Evolutionary conservation across 2,329 filamentous ascomycete species (phyloP).

Genomic region (Tolypocladium pustulatum): DNA sequence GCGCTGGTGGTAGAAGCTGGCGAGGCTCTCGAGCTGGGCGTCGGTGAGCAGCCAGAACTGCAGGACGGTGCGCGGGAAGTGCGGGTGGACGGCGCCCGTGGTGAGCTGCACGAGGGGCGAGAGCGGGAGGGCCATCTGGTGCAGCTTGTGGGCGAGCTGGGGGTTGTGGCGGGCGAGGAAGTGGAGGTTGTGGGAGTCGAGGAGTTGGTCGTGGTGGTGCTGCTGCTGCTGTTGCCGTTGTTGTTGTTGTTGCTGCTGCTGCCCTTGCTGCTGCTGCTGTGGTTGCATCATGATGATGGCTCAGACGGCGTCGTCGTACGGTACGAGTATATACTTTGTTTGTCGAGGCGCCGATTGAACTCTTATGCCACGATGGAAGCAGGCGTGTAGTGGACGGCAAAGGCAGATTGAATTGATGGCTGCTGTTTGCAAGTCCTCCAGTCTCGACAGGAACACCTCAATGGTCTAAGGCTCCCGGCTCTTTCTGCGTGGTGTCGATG

Average conservation of each 20-base stretch:
- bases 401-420: neutral
- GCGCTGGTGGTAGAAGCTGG: slow-evolving; percentile 63
- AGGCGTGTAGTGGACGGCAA: neutral
- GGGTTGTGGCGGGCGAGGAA: slow-evolving; percentile 25
- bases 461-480: neutral
- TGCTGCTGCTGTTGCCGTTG: neutral
- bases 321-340: neutral
- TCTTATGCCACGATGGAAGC: neutral
- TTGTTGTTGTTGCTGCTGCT: neutral
- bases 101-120: slow-evolving; percentile 55
- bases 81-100: slow-evolving; percentile 50
- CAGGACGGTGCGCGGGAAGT: slow-evolving; percentile 57
- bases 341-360: neutral
- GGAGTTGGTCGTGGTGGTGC: slow-evolving; percentile 20
- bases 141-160: slow-evolving; percentile 48
- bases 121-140: slow-evolving; percentile 54
- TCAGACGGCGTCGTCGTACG: neutral
- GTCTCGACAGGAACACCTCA: neutral
- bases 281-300: slow-evolving; percentile 1
- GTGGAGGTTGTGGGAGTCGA: slow-evolving; percentile 17
- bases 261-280: slow-evolving; percentile 1
- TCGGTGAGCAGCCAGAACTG: slow-evolving; percentile 67
- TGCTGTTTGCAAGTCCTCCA: neutral
- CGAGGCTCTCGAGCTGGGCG: slow-evolving; percentile 57
- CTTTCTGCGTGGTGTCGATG: neutral